Percentiles rank a stretch among this genome's conserved stretches.
phyloP scores from a whole-genome alignment of 225 moss, liverwort and hornwort genomes.

The Sphagnum contortum region DNA sequence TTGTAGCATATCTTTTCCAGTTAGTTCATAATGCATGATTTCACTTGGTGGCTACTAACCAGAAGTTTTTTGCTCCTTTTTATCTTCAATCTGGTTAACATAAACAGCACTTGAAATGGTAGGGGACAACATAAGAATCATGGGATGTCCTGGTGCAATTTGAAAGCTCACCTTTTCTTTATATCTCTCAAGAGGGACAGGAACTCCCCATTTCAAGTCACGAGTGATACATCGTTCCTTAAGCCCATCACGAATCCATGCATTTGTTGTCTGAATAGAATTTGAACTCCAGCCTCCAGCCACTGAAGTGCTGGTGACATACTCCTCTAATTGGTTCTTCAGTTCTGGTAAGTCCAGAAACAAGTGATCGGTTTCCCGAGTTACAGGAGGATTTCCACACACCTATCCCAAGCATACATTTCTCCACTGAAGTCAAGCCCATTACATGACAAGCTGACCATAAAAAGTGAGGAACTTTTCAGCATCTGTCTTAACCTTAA shows the following conservation, averaged over 20 bases:
- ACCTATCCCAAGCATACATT: slow-evolving; percentile 9
- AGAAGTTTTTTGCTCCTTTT: too few species aligned
- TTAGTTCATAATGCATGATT: too few species aligned
- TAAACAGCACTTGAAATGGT: too few species aligned
- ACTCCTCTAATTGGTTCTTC: slow-evolving; percentile 52
- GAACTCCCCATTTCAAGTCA: slow-evolving; percentile 93
- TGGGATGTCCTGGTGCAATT: too few species aligned
- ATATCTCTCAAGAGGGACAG: slow-evolving; percentile 80
- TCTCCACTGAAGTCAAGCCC: not conserved
- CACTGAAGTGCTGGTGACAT: slow-evolving; percentile 48
- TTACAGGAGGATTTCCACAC: slow-evolving; percentile 62
- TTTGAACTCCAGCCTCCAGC: slow-evolving; percentile 87
- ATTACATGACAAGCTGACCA: too few species aligned
- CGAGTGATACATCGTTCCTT: slow-evolving; percentile 82
- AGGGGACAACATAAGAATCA: too few species aligned
- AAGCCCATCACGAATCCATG: slow-evolving; percentile 86
- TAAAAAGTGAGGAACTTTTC: too few species aligned
- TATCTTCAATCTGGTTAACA: too few species aligned
- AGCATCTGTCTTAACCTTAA: too few species aligned
- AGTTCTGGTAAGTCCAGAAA: slow-evolving; percentile 74
- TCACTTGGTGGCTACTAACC: too few species aligned
- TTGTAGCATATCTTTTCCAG: too few species aligned
- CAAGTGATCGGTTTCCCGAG: slow-evolving; percentile 64
- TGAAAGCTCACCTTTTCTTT: slow-evolving; percentile 58
- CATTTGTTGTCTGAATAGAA: slow-evolving; percentile 72